A percentile compares a stretch with the other conserved stretches of the same genome.
Conservation (phyloP, 1,139 yeast genomes). For the Pichia sp. region DNA sequence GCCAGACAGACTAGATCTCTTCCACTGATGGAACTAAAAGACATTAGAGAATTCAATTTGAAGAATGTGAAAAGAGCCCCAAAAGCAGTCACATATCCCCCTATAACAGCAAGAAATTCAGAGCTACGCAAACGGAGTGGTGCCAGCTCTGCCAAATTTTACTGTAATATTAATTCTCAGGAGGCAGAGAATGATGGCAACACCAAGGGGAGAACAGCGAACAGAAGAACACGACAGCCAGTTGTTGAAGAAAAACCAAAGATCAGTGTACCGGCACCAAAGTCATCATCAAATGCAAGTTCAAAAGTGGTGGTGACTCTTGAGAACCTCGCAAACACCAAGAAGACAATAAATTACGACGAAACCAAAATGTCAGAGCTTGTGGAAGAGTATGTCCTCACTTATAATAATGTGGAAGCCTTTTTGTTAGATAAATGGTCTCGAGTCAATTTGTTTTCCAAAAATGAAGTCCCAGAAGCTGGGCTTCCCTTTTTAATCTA, state of each 20-base stretch:
- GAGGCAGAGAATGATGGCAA: neutral
- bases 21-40: slow-evolving; percentile 9
- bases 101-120: neutral
- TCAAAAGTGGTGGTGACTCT: slow-evolving; percentile 7
- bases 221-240: neutral
- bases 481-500: slow-evolving; percentile 28
- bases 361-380: slow-evolving; percentile 8
- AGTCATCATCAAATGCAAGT: neutral
- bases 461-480: slow-evolving; percentile 9
- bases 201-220: neutral
- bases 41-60: slow-evolving; percentile 16
- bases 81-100: slow-evolving; percentile 14
- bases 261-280: neutral
- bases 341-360: slow-evolving; percentile 9
- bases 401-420: slow-evolving; percentile 15
- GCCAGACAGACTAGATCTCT: slow-evolving; percentile 8
- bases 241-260: neutral
- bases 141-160: neutral
- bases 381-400: slow-evolving; percentile 5
- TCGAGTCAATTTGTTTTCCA: slow-evolving; percentile 7
- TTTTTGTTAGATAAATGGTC: slow-evolving; percentile 15
- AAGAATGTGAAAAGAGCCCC: slow-evolving; percentile 16
- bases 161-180: neutral
- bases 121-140: neutral
- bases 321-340: slow-evolving; percentile 7